Base-by-base conservation (phyloP, 768 basidiomycete genomes). In the Phlegmacium glaucopus region DNA sequence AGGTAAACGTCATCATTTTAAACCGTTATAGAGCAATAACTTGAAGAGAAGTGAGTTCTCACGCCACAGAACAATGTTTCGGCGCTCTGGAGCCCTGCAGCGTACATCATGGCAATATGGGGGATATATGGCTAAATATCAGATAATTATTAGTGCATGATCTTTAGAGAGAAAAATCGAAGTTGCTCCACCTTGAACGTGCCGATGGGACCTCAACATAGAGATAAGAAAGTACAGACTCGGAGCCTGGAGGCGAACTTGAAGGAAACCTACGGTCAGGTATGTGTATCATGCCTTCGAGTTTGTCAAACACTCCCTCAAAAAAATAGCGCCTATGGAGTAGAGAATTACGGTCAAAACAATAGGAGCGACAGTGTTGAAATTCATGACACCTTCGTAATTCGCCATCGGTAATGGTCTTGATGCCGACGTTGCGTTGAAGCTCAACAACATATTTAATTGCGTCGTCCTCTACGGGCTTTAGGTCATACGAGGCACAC, bases 381-480 rank as follows among this genome's bases (percentile, higher is more conserved):
- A 13, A 35, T n/a, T n/a, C n/a, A n/a, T n/a, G n/a, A n/a, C n/a
- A 72, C 70, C 67, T 70, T 59, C 63, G 66, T 52, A 76, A 48
- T 62, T 85, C 82, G 36, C 83, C 83, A 52, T 84, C 82, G 13
- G 82, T 84, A 46, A 83, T 74, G n/a, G 71, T 71, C 58, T 74
- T 76, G 50, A 84, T 74, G 17, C 82, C 82, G 4, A 73, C 58
- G 29, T 78, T 70, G 45, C 70, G 71, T 59, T 83, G 82, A 49
- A 82, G 66, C 54, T 72, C 59, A 15, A 84, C 69, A 48, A 81
- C 74, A 27, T 73, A 68, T 42, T 66, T 63, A 52, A 84, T 75
- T 8, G 79, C 75, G 36, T 76, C 72, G 49, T 83, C 77, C 63
- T 83, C 80, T 22, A 70, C 64, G 25, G 57, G 61, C 36, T 59